Evolutionary conservation across 2,329 filamentous ascomycete genomes (phyloP).

Genomic region (Periconia sp.): DNA sequence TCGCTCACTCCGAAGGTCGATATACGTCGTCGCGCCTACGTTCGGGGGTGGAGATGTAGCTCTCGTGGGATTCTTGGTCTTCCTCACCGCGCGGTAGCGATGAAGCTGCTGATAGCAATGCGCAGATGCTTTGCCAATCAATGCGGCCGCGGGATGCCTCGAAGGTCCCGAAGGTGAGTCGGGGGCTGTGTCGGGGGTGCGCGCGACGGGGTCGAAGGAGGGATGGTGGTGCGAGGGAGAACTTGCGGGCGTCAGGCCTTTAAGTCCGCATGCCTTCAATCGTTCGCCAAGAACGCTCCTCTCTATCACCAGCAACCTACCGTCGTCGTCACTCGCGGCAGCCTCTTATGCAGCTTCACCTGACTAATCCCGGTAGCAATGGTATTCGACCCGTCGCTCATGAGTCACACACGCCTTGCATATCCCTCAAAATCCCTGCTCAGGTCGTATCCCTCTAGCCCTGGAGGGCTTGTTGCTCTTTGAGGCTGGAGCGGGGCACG

Average conservation of each 20-base stretch:
- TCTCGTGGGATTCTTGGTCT: too few species aligned
- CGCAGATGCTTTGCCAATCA: background rate
- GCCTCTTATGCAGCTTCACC: conserved; percentile 7
- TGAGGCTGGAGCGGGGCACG: too few species aligned
- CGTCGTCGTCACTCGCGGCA: background rate
- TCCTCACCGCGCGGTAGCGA: conserved; percentile 1
- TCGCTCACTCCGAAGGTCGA: too few species aligned
- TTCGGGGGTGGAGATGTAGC: too few species aligned
- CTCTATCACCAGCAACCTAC: background rate
- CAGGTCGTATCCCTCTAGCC: background rate
- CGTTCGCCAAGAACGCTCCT: conserved; percentile 9
- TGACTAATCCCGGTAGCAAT: conserved; percentile 11
- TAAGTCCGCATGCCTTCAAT: conserved; percentile 11
- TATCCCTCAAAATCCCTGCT: background rate
- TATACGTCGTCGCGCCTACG: too few species aligned
- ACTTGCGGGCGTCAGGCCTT: conserved; percentile 3
- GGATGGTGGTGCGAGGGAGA: background rate
- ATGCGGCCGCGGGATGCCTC: background rate
- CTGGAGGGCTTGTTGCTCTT: conserved; percentile 4
- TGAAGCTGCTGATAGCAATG: background rate
- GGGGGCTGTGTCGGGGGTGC: conserved; percentile 1
- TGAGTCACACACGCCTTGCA: conserved; percentile 14
- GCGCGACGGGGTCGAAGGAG: conserved; percentile 1
- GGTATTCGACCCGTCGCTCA: background rate
- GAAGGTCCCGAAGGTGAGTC: background rate